Evolutionary conservation across 768 basidiomycete species (phyloP), one percentile per base, ranked within the genome.

Genomic region (Suillus bovinus): DNA sequence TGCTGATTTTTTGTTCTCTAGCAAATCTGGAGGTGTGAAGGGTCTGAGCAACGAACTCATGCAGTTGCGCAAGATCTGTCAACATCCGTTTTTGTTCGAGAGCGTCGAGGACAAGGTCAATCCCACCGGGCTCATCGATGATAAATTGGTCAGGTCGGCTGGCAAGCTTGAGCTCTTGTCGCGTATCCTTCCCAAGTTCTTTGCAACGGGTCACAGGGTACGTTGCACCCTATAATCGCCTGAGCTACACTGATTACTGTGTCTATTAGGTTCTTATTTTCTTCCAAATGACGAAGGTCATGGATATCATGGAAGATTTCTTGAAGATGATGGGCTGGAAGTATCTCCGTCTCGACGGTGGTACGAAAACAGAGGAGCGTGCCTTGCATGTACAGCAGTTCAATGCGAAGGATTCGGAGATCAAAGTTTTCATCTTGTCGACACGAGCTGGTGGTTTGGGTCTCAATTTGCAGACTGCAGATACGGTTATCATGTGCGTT

Each of bases 231-330:
- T 22, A 14, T 22, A 1, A 11, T 42, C 1, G 5, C 42, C 5
- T 5, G 41, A 8, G 27, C 52, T 22, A 4, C 67, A 39, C 13
- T 63, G 9, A 59, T 60, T 58, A 46, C 60, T 61, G 49, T 61
- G 16, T 57, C 52, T 31, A 61, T 0, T 66, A 94, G 91, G 93
- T 96, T 52, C 86, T 99, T 61, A 98, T 99, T 69, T 99, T 99
- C 86, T 99, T 99, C 88, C 97, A 99, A 77, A 98, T 99, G 97
- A 98, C 96, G 17, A 93, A 94, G 71, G 94, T 98, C 69, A 97
- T 99, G 96, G 93, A 96, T 65, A 95, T 97, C 72, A 94, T 96
- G 87, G 93, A 94, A 69, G 96, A 98, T 70, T 98, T 95, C 70
- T 77, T 97, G 70, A 92, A 90, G 72, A 88, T 89, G 83, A 86